Evolutionary conservation across 2,329 filamentous ascomycete genomes (phyloP).

Genomic region (Diaporthe vexans): DNA sequence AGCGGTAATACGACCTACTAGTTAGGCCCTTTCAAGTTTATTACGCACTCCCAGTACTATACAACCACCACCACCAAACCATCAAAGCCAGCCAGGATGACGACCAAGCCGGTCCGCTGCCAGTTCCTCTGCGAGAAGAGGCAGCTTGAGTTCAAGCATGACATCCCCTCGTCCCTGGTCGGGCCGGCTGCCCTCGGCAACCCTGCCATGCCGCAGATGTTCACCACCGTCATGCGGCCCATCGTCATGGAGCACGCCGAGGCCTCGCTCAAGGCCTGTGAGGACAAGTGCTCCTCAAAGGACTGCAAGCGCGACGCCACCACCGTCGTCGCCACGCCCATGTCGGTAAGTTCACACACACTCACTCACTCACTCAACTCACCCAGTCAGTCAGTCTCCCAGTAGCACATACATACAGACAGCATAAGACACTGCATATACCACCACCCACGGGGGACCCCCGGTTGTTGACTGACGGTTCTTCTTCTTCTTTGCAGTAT

Average conservation of each 20-base stretch:
- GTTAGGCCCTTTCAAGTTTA: background rate
- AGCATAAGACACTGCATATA: no score
- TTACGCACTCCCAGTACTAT: background rate
- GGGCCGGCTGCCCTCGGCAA: conserved; percentile 39
- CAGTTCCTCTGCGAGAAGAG: conserved; percentile 43
- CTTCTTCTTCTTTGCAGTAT: conserved; percentile 29
- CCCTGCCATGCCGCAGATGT: conserved; percentile 41
- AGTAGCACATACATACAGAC: no score
- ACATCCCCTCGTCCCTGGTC: conserved; percentile 39
- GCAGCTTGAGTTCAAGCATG: conserved; percentile 42
- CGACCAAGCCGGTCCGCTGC: conserved; percentile 40
- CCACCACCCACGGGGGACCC: background rate
- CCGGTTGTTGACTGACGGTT: background rate
- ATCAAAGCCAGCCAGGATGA: background rate
- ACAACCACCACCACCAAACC: background rate
- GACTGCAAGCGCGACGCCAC: conserved; percentile 27
- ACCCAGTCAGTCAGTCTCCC: no score
- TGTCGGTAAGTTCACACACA: conserved; percentile 43
- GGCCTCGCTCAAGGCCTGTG: conserved; percentile 40
- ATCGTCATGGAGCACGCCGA: conserved; percentile 40
- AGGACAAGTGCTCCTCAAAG: conserved; percentile 41
- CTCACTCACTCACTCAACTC: no score
- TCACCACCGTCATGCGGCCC: conserved; percentile 37
- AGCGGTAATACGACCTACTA: background rate
- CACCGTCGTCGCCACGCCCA: conserved; percentile 41